Evolutionary conservation across 116 monocot species (phyloP).

Genomic region (Cymodocea nodosa): DNA sequence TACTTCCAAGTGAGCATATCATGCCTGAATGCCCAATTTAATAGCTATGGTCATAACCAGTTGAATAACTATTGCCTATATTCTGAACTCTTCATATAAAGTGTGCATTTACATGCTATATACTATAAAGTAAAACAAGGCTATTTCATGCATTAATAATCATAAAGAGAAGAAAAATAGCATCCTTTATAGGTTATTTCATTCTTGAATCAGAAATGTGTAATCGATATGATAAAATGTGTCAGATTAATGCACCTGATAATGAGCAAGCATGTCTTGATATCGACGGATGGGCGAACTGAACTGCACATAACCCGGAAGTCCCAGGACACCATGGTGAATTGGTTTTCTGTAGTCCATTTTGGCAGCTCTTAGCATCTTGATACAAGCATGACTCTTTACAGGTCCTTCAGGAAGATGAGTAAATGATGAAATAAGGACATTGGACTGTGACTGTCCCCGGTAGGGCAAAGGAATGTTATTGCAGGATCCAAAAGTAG

Average conservation of each 20-base stretch:
- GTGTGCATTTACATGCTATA: too few species aligned
- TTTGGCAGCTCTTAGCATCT: conserved; percentile 82
- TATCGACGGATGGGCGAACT: conserved; percentile 90
- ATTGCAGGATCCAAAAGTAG: conserved; percentile 76
- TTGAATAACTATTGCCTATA: too few species aligned
- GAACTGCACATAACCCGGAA: conserved; percentile 98
- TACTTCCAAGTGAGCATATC: too few species aligned
- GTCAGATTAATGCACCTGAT: conserved; percentile 65
- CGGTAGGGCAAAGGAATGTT: conserved; percentile 88
- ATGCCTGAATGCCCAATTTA: too few species aligned
- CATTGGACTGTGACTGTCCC: conserved; percentile 83
- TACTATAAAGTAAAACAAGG: too few species aligned
- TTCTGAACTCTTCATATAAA: too few species aligned
- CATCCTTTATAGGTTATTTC: too few species aligned
- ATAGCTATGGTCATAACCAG: too few species aligned
- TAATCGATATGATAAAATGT: too few species aligned
- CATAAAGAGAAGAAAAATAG: too few species aligned
- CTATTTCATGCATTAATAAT: too few species aligned
- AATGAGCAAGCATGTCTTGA: conserved; percentile 83
- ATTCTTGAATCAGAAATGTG: too few species aligned
- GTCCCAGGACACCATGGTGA: conserved; percentile 64
- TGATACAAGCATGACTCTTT: conserved; percentile 75
- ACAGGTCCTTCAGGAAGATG: conserved; percentile 94
- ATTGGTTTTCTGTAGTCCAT: conserved; percentile 68
- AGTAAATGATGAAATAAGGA: conserved; percentile 55